These are phyloP conservation scores for Globisporangium paroecandrum DNA, from an alignment of 352 stramenopile genomes.

Conservation along the genomic window DNA sequence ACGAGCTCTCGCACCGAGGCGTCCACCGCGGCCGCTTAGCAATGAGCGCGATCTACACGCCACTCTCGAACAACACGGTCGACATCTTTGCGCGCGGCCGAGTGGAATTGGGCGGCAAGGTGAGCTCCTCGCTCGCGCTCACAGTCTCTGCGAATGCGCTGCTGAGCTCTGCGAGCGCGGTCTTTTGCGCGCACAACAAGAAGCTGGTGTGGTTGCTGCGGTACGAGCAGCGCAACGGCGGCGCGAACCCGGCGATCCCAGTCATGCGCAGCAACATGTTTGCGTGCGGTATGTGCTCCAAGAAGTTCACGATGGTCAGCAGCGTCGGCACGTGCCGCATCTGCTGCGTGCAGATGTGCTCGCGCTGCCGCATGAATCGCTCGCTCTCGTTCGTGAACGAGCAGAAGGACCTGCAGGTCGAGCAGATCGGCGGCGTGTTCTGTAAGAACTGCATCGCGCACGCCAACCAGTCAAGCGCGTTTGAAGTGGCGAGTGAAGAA, in stretches of 20 bases:
- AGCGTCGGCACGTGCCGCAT: constrained; percentile 27
- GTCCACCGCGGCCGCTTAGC: constrained; percentile 11
- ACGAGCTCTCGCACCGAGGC: not conserved
- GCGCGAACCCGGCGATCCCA: constrained; percentile 11
- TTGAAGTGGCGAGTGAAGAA: constrained; percentile 21
- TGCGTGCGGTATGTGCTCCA: constrained; percentile 25
- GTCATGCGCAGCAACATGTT: constrained; percentile 10
- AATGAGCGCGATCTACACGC: constrained; percentile 10
- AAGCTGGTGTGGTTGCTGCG: constrained; percentile 32
- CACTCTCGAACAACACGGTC: constrained; percentile 14
- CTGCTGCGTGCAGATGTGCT: constrained; percentile 28
- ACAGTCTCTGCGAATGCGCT: constrained; percentile 14
- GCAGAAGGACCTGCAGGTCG: constrained; percentile 16
- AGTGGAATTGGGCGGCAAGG: constrained; percentile 1
- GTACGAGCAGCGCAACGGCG: constrained; percentile 7
- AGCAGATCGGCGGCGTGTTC: constrained; percentile 24
- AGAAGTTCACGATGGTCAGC: constrained; percentile 20
- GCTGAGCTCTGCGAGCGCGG: constrained; percentile 13
- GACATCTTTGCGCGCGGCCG: constrained; percentile 11
- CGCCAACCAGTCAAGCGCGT: constrained; percentile 20
- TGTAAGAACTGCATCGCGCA: constrained; percentile 30
- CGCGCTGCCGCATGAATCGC: constrained; percentile 25
- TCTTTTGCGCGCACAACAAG: constrained; percentile 28
- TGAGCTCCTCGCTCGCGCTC: not conserved
- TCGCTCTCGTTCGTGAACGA: constrained; percentile 25